Conservation (phyloP, 371 early-diverging fungal species). For the Catenaria anguillulae region DNA sequence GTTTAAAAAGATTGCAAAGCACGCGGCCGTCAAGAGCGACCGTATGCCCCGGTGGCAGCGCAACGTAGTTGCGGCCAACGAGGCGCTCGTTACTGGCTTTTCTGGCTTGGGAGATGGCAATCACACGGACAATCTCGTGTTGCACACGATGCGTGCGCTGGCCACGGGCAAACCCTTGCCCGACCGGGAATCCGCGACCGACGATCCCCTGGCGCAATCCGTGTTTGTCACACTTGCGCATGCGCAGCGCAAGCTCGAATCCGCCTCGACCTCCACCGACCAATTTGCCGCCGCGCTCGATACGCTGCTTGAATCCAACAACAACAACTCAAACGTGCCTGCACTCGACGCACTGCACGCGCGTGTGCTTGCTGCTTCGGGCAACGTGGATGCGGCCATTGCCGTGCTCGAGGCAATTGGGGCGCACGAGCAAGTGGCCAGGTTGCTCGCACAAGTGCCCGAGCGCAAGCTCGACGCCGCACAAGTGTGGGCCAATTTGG, state of each 20-base stretch:
- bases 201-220: neutral
- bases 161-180: neutral
- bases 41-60: conserved; percentile 47
- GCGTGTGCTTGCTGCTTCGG: neutral
- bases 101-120: too few relatives aligned
- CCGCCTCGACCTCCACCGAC: neutral
- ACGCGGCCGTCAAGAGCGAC: too few relatives aligned
- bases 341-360: neutral
- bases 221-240: neutral
- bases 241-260: neutral
- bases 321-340: neutral
- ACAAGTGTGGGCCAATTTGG: neutral
- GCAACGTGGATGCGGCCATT: neutral
- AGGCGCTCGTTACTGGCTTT: conserved; percentile 27
- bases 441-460: neutral
- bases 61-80: conserved; percentile 50
- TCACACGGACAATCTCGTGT: neutral
- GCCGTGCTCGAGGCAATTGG: neutral
- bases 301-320: too few relatives aligned
- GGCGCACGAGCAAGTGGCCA: neutral
- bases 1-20: conserved; percentile 10
- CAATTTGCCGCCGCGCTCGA: neutral
- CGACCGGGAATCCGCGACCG: too few relatives aligned
- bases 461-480: neutral
- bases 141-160: neutral